phyloP scores from a whole-genome alignment of 2,329 filamentous ascomycete genomes.

The Aspergillus ochraceoroseus region DNA sequence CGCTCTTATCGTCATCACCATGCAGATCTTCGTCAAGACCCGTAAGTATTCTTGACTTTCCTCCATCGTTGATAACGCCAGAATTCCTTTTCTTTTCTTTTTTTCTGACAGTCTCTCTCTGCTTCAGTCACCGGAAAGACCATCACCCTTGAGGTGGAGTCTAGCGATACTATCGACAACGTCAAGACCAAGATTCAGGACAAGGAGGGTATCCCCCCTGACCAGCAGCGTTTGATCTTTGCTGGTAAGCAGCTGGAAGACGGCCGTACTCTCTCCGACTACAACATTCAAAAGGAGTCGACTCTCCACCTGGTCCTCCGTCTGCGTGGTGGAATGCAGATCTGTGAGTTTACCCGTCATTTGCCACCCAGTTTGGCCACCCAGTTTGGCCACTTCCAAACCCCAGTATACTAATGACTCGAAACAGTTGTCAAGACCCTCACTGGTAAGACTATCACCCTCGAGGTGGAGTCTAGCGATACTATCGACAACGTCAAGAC shows the following conservation, averaged over 20 bases:
- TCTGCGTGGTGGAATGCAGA: slow-evolving; percentile 60
- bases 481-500: slow-evolving; percentile 96
- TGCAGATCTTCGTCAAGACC: slow-evolving; percentile 99
- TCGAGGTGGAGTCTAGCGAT: slow-evolving; percentile 67
- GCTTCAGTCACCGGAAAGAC: slow-evolving; percentile 57
- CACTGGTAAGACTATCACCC: slow-evolving; percentile 61
- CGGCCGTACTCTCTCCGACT: slow-evolving; percentile 52
- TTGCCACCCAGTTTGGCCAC: slow-evolving; percentile 16
- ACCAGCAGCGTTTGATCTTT: slow-evolving; percentile 56
- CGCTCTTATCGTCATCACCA: slow-evolving; percentile 46
- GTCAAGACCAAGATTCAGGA: slow-evolving; percentile 58
- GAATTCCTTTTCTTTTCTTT: too few relatives aligned
- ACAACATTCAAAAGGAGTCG: slow-evolving; percentile 57
- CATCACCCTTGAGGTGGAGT: slow-evolving; percentile 50
- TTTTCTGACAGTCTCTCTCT: slow-evolving; percentile 14
- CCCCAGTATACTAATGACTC: not conserved
- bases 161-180: slow-evolving; percentile 49
- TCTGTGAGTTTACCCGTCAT: slow-evolving; percentile 49
- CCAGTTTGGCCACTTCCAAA: too few relatives aligned
- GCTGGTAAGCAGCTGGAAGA: slow-evolving; percentile 57
- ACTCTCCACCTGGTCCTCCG: slow-evolving; percentile 72
- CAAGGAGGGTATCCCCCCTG: slow-evolving; percentile 56
- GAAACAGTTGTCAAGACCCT: slow-evolving; percentile 54
- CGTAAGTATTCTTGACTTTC: slow-evolving; percentile 54
- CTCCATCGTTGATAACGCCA: slow-evolving; percentile 29